Evolutionary conservation across 352 stramenopile genomes (phyloP).

Genomic region (Phytophthora uliginosa): DNA sequence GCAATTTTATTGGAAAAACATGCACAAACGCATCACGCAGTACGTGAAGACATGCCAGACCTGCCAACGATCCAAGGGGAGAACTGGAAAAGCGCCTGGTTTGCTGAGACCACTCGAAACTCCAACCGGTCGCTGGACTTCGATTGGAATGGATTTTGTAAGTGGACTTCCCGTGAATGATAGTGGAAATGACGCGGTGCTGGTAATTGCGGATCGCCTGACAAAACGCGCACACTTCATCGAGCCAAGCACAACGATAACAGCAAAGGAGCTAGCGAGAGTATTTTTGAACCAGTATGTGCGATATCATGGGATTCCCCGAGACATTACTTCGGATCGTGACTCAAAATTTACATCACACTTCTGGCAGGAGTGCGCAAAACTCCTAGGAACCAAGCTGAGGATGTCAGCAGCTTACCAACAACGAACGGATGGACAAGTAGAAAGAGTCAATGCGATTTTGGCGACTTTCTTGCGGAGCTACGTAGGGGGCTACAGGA

Average conservation of each 20-base stretch:
- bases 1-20: conserved; percentile 3
- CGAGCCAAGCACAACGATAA: background rate
- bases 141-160: conserved; percentile 20
- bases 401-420: conserved; percentile 8
- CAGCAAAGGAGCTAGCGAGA: background rate
- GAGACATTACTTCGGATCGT: conserved; percentile 9
- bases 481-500: conserved; percentile 9
- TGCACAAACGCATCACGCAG: background rate
- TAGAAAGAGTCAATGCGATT: conserved; percentile 9
- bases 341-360: conserved; percentile 19
- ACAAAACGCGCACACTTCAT: conserved; percentile 19
- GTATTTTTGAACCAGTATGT: conserved; percentile 12
- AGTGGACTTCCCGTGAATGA: conserved; percentile 1
- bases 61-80: background rate
- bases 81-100: background rate
- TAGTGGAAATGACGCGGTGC: background rate
- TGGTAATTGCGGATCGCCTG: conserved; percentile 13
- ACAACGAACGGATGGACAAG: conserved; percentile 16
- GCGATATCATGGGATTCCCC: conserved; percentile 7
- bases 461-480: background rate
- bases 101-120: background rate
- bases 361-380: conserved; percentile 4
- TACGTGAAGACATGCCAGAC: background rate
- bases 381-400: background rate
- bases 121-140: background rate